Base-by-base conservation (phyloP, 768 basidiomycete genomes). In the Ramaria rubella region DNA sequence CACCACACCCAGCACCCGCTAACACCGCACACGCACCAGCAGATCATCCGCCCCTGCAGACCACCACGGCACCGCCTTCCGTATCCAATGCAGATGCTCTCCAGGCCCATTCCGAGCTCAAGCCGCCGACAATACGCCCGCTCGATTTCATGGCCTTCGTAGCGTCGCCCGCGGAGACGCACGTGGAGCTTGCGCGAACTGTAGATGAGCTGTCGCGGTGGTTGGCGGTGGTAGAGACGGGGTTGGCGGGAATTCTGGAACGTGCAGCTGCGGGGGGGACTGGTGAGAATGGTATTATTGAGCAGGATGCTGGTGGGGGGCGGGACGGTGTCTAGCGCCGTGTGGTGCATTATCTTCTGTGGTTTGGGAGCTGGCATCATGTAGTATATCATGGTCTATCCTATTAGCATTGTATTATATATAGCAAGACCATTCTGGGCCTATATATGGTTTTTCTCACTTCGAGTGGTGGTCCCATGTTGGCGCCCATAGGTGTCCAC, bases 191-290 rank as follows among this genome's bases (percentile, higher is more conserved):
- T 48, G 83, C 82, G 43, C 70, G 75, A 43, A 87, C 85, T 3
- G 81, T 95, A 9, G 85, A 86, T 44, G 83, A 87, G 64, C 78
- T 97, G 33, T 76, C 79, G 2, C 75, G 79, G 60, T 94, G 90
- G 90, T 69, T 97, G 56, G 77, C 78, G 4, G 75, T 83, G 0
- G 79, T 94, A 1, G 88, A 92, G 64, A 70, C 68, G 11, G 93
- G 92, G 0, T 72, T 97, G 46, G 77, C 75, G 30, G 78, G 75
- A 24, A 75, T 94, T 61, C 70, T 94, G 40, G 85, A 85, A 38
- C 73, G 73, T 44, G 66, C 75, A 1, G 34, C 40, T 44, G 54
- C 24, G 43, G 59, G 43, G n/a, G 19, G 29, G 29, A 45, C 45
- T 30, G 67, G 69, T 15, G 73, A 73, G 34, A 74, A 81, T 60